A percentile compares a stretch with the other conserved stretches of the same genome.
phyloP scores from a whole-genome alignment of 306 rosid genomes.

The Dicorynia guianensis region DNA sequence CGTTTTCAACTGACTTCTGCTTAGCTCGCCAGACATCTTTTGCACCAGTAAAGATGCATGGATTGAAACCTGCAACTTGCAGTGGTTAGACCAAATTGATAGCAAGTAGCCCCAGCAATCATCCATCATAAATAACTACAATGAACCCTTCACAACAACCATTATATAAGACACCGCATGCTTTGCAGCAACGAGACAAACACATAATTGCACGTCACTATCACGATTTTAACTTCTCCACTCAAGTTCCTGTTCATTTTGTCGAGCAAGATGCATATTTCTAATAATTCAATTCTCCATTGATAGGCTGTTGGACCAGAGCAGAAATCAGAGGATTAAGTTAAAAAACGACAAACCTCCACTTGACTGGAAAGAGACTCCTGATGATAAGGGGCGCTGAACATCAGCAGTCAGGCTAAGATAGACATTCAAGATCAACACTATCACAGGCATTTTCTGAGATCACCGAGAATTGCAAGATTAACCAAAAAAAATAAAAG shows the following conservation, averaged over 20 bases:
- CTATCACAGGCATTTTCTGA: too few species aligned
- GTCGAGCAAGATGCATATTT: not conserved
- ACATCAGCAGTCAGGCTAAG: not conserved
- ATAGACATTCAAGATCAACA: too few species aligned
- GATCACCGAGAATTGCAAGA: too few species aligned
- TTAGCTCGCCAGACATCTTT: not conserved
- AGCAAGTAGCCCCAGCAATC: not conserved
- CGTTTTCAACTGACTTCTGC: not conserved
- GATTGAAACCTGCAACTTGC: not conserved
- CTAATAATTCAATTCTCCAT: not conserved
- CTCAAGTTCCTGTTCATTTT: not conserved
- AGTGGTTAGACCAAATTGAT: not conserved
- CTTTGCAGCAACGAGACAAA: not conserved
- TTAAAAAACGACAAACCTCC: not conserved
- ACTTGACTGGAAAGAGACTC: not conserved
- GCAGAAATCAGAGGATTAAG: not conserved
- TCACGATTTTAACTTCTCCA: not conserved
- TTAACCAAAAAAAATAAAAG: too few species aligned
- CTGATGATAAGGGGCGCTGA: not conserved
- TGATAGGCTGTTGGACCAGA: not conserved
- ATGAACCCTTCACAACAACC: not conserved
- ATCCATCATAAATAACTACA: not conserved
- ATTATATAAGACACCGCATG: not conserved
- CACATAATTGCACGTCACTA: not conserved
- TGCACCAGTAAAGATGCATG: constrained; percentile 17